Evolutionary conservation across 1,284 basidiomycete species (phyloP), one percentile per base, ranked within the genome.

Genomic region (Austroboletus sp.): DNA sequence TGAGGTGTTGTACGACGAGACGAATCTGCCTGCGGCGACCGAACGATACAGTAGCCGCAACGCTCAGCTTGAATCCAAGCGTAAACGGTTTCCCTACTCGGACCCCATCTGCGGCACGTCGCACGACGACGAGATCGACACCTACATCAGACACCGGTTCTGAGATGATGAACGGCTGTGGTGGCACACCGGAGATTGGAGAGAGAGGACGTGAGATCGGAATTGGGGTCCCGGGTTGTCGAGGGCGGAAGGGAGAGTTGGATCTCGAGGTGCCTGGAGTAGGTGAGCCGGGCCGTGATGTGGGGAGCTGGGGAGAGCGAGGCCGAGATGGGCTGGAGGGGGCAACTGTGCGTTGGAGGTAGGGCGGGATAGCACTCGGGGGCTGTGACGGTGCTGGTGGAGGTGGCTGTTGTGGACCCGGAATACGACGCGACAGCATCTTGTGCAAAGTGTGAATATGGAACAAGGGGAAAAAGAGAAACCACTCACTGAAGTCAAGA

Each of bases 401-500:
- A 9, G 55, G 65, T 13, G 54, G 53, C 3, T 63, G 62, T 11
- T 62, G 66, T 5, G 72, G 66, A 26, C 80, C 66, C 1, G 80
- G 81, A 54, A 89, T 82, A 34, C 79, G 72, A 37, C 86, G 78
- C 12, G 85, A 85, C 9, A 89, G 67, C 73, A 83, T 83, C 76
- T 21, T 21, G 21, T 21, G 21, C 21, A 21, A 21, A 21, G 21
- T 21, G 21, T 21, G 21, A 21, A 4, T 21, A 21, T 6, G 21
- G 4, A 21, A 21, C 21, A 21, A 6, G 21, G 21, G 21, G 21
- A 21, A 21, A 6, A 21, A 21, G 21, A 21, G 5, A 21, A 21
- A 1, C 21, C 5, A 60, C 71, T 46, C 54, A 67, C 78, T 3
- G 88, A 90, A 5, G 89, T 94, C 37, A 91, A 66, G 15, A 94